Conservation (phyloP, 1,284 basidiomycete species). For the Cutaneotrichosporon arboriforme region DNA sequence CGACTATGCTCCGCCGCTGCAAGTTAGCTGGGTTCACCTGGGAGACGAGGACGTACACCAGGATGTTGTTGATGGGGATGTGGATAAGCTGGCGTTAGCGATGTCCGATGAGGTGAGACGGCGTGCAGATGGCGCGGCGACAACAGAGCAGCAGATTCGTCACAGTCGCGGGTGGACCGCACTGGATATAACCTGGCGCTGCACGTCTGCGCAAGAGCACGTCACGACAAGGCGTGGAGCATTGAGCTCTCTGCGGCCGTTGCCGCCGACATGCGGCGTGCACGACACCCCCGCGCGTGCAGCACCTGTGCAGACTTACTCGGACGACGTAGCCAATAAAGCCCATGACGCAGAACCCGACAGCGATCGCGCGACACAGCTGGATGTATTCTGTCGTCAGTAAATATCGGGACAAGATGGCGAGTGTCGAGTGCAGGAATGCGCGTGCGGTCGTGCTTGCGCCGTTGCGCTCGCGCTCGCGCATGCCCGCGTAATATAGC, state of each 20-base stretch:
- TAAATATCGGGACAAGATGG: not conserved
- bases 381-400: conserved; percentile 70
- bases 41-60: conserved; percentile 65
- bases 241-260: too few species aligned
- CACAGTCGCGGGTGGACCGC: too few species aligned
- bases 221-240: too few species aligned
- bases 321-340: conserved; percentile 92
- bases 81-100: conserved; percentile 52
- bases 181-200: too few species aligned
- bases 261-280: too few species aligned
- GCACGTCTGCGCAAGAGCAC: too few species aligned
- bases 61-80: conserved; percentile 93
- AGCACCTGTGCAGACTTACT: too few species aligned
- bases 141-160: too few species aligned
- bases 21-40: not conserved
- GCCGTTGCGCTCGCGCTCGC: not conserved
- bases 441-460: not conserved
- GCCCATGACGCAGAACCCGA: conserved; percentile 96
- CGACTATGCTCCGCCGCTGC: conserved; percentile 18
- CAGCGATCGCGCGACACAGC: conserved; percentile 86
- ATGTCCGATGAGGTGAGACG: too few species aligned
- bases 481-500: not conserved
- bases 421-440: not conserved
- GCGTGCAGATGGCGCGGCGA: too few species aligned
- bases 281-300: too few species aligned